Evolutionary conservation across 106 monocot genomes (phyloP).

Genomic region (Allium fistulosum): DNA sequence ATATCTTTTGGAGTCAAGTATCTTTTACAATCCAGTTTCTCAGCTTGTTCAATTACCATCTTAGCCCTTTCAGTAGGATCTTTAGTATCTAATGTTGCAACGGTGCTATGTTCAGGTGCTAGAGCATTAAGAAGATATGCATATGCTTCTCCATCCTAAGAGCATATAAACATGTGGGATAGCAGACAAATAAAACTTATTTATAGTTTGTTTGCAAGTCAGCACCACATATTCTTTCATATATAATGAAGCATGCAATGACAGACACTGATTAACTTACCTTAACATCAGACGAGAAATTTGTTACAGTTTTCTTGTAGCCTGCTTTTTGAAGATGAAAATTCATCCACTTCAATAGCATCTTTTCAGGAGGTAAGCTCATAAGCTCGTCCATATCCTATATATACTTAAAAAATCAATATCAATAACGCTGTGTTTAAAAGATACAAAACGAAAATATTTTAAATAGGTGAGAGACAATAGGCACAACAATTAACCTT

Average conservation of each 20-base stretch:
- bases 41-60: slow-evolving; percentile 70
- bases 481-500: slow-evolving; percentile 19
- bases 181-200: no score
- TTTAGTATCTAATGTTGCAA: slow-evolving; percentile 39
- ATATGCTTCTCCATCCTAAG: slow-evolving; percentile 79
- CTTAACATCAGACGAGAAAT: slow-evolving; percentile 69
- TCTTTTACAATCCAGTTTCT: slow-evolving; percentile 71
- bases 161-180: slow-evolving; percentile 17
- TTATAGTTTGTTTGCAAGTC: no score
- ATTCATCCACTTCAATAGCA: slow-evolving; percentile 71
- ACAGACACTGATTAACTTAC: slow-evolving; percentile 6
- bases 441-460: no score
- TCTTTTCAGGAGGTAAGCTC: slow-evolving; percentile 62
- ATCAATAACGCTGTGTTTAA: background rate
- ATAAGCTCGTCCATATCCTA: slow-evolving; percentile 67
- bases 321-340: slow-evolving; percentile 77
- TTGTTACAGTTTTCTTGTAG: slow-evolving; percentile 59
- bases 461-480: no score
- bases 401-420: background rate
- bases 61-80: slow-evolving; percentile 66
- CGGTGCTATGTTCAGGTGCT: slow-evolving; percentile 50
- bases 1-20: slow-evolving; percentile 65
- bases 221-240: no score
- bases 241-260: no score
- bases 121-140: slow-evolving; percentile 69